Evolutionary conservation across 257 asterid genomes (phyloP).

Genomic region (Datura wrightii): DNA sequence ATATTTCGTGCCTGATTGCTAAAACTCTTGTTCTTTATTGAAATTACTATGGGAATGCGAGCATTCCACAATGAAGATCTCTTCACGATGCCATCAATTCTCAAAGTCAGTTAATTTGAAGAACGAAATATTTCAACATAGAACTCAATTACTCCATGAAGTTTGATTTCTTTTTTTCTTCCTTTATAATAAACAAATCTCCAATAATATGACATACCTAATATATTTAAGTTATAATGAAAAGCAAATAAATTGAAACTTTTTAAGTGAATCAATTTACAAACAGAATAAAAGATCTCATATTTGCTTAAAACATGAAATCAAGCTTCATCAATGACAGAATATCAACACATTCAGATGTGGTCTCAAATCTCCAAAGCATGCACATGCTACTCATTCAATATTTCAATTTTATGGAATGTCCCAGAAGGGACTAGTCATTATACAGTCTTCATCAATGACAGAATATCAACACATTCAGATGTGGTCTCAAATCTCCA

Average conservation of each 20-base stretch:
- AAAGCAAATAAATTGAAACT: not conserved
- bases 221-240: not conserved
- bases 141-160: not conserved
- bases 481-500: not conserved
- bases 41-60: not conserved
- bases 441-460: slow-evolving; percentile 51
- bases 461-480: not conserved
- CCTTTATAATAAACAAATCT: not conserved
- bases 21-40: not conserved
- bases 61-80: not conserved
- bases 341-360: not conserved
- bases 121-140: not conserved
- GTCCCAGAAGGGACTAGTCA: not conserved
- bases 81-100: not conserved
- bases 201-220: not conserved
- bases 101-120: not conserved
- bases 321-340: not conserved
- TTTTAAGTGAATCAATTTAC: not conserved
- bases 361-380: not conserved
- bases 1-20: not conserved
- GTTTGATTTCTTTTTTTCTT: not conserved
- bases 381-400: not conserved
- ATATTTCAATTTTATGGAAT: not conserved
- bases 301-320: not conserved
- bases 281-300: not conserved